Conservation (phyloP, 148 eudicot genomes). For the Camellia lanceoleosa region DNA sequence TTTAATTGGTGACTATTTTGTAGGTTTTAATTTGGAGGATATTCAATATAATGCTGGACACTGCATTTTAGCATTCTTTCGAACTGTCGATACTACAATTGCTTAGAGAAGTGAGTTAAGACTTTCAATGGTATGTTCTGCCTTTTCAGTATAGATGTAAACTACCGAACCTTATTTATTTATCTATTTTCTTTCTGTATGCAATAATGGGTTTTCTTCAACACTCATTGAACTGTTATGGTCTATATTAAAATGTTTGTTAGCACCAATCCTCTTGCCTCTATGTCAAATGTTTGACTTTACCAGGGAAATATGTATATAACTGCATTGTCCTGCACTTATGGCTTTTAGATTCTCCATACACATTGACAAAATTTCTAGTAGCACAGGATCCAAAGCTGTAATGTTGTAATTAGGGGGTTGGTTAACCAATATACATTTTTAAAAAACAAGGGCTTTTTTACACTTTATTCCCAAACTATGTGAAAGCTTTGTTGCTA, state of each 20-base stretch:
- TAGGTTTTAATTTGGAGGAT: constrained; percentile 3
- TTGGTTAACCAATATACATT: too few relatives aligned
- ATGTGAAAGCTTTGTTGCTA: too few relatives aligned
- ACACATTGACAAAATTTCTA: not conserved
- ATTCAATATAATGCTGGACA: constrained; percentile 4
- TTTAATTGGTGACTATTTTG: not conserved
- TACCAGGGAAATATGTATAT: not conserved
- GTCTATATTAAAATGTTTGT: not conserved
- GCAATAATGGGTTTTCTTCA: not conserved
- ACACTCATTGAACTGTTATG: not conserved
- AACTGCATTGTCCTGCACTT: not conserved
- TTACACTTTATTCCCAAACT: too few relatives aligned
- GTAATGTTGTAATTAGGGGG: not conserved
- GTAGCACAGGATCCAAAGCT: not conserved
- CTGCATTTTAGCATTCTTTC: not conserved
- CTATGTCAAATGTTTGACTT: not conserved
- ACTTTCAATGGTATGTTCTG: constrained; percentile 8
- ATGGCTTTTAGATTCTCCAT: not conserved
- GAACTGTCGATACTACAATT: not conserved
- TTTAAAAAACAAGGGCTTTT: too few relatives aligned
- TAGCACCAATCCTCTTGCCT: not conserved
- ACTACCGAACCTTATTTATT: not conserved
- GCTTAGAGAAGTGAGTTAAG: not conserved
- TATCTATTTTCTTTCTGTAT: not conserved
- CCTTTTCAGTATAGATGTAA: not conserved